These are phyloP conservation scores for Euphorbia peplus DNA, from an alignment of 345 rosid species.

Conservation along the genomic window DNA sequence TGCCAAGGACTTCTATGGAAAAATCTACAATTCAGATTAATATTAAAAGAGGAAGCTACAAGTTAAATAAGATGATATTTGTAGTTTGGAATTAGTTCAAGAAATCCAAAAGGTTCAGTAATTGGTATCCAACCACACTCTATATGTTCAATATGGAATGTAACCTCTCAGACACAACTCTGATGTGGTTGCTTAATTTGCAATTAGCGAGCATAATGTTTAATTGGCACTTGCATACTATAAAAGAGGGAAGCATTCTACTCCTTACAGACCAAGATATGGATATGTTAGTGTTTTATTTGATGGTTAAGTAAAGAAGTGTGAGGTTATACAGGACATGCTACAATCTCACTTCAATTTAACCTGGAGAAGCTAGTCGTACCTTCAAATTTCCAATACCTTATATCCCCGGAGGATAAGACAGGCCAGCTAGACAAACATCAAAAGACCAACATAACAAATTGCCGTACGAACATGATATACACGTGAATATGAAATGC, in stretches of 20 bases:
- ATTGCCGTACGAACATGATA: too few species aligned
- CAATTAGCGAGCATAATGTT: neutral
- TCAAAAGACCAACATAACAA: too few species aligned
- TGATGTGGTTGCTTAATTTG: neutral
- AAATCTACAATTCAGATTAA: neutral
- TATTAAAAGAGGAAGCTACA: neutral
- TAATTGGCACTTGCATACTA: neutral
- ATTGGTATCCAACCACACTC: too few species aligned
- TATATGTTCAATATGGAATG: neutral
- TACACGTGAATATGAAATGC: too few species aligned
- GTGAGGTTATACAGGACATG: too few species aligned
- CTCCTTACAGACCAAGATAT: neutral
- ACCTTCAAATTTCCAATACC: too few species aligned
- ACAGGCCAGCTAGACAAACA: too few species aligned
- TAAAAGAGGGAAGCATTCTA: neutral
- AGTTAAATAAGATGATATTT: neutral
- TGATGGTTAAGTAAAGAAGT: too few species aligned
- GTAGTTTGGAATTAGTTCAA: neutral
- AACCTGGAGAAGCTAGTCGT: too few species aligned
- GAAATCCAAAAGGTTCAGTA: neutral
- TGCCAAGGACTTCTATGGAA: neutral
- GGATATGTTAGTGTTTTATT: neutral
- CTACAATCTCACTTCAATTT: neutral
- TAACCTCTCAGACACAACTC: too few species aligned
- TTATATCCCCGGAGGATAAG: too few species aligned